phyloP scores from a whole-genome alignment of 345 rosid genomes.

The Nasturtium officinale region DNA sequence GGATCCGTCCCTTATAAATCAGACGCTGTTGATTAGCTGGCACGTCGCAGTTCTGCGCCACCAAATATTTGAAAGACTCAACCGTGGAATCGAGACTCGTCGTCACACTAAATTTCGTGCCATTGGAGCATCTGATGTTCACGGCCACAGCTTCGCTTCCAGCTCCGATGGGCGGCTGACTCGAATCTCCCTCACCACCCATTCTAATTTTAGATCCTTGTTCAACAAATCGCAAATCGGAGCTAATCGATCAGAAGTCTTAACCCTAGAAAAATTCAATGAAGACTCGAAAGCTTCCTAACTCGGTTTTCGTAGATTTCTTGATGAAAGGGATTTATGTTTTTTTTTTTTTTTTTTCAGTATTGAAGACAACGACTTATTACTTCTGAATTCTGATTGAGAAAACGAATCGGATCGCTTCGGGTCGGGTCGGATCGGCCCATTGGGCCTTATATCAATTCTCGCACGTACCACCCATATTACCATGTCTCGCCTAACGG shows the following conservation, averaged over 20 bases:
- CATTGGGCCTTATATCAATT: too few species aligned
- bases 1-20: slow-evolving; percentile 85
- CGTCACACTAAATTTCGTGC: slow-evolving; percentile 59
- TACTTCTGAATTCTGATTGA: too few species aligned
- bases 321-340: too few species aligned
- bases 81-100: slow-evolving; percentile 59
- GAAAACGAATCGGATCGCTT: too few species aligned
- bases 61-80: slow-evolving; percentile 55
- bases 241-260: slow-evolving; percentile 30
- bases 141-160: slow-evolving; percentile 49
- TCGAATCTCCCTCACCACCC: slow-evolving; percentile 71
- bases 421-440: too few species aligned
- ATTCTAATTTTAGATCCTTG: slow-evolving; percentile 20
- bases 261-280: slow-evolving; percentile 29
- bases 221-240: neutral
- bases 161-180: slow-evolving; percentile 47
- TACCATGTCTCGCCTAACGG: too few species aligned
- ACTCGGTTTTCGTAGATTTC: slow-evolving; percentile 34
- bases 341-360: too few species aligned
- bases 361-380: too few species aligned
- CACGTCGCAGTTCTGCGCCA: slow-evolving; percentile 64
- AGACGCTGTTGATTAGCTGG: slow-evolving; percentile 77
- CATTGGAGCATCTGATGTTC: slow-evolving; percentile 68
- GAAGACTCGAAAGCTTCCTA: slow-evolving; percentile 2
- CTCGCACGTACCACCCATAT: too few species aligned